Conservation (phyloP, 1,284 basidiomycete genomes). For the Cryptococcus neoformans region DNA sequence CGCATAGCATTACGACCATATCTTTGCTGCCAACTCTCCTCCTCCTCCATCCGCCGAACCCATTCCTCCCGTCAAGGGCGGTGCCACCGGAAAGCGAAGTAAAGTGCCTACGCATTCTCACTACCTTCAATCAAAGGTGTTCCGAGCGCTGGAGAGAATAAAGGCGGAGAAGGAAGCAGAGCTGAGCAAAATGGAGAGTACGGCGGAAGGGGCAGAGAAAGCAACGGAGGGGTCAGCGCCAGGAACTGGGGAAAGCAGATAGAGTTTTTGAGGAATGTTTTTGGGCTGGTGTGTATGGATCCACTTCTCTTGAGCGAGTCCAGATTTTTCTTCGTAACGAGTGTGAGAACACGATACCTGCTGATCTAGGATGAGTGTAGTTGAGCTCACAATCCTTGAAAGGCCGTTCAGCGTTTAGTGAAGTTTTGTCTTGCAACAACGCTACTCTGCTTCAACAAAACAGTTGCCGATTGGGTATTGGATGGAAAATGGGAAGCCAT, state of each 20-base stretch:
- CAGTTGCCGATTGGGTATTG: no score
- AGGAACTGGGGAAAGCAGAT: conserved; percentile 1
- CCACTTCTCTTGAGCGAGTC: no score
- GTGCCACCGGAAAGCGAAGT: conserved; percentile 11
- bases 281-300: no score
- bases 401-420: no score
- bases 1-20: conserved; percentile 79
- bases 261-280: no score
- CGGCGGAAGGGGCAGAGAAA: conserved; percentile 11
- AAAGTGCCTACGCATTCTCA: conserved; percentile 60
- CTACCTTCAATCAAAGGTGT: conserved; percentile 96
- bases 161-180: conserved; percentile 43
- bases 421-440: no score
- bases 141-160: conserved; percentile 88
- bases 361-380: no score
- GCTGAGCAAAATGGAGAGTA: conserved; percentile 13
- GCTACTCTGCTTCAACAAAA: no score
- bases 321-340: no score
- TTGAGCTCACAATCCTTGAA: no score
- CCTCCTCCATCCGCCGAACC: conserved; percentile 40
- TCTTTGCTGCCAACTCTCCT: conserved; percentile 84
- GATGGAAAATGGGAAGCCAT: no score
- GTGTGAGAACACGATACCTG: no score
- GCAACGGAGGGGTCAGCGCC: conserved; percentile 10
- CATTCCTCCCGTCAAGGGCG: conserved; percentile 51